Percentiles rank a stretch among this genome's conserved stretches.
These are phyloP conservation scores for Metarhizium album DNA, from an alignment of 2,329 filamentous ascomycete genomes.

Conservation along the genomic window DNA sequence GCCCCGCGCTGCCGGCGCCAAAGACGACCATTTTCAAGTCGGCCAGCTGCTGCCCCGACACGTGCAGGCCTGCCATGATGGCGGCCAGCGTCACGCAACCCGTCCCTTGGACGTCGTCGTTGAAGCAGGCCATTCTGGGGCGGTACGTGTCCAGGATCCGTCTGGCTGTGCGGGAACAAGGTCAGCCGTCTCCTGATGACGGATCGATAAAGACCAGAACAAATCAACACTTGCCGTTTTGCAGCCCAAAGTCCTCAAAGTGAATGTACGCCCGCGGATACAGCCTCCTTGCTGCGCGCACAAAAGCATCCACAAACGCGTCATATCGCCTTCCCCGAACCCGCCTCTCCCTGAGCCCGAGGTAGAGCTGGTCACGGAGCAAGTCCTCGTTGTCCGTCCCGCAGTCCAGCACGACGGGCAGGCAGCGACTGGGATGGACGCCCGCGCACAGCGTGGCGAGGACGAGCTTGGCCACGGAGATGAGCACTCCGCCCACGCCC, in stretches of 20 bases:
- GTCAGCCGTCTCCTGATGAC: not conserved
- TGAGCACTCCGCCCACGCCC: slow-evolving; percentile 74
- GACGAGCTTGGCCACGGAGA: slow-evolving; percentile 73
- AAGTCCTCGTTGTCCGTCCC: slow-evolving; percentile 73
- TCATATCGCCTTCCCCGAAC: slow-evolving; percentile 65
- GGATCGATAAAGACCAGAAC: not conserved
- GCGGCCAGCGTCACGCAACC: slow-evolving; percentile 80
- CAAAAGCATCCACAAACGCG: slow-evolving; percentile 64
- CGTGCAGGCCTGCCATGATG: slow-evolving; percentile 64
- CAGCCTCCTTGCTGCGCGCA: slow-evolving; percentile 53
- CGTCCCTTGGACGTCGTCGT: slow-evolving; percentile 84
- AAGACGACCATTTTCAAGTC: slow-evolving; percentile 68
- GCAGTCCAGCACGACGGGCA: slow-evolving; percentile 76
- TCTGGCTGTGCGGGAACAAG: slow-evolving; percentile 35
- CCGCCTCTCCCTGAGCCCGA: slow-evolving; percentile 59
- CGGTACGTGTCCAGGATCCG: slow-evolving; percentile 68
- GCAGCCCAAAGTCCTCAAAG: slow-evolving; percentile 79
- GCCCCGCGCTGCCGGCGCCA: slow-evolving; percentile 71
- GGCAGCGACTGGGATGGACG: slow-evolving; percentile 65
- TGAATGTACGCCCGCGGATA: slow-evolving; percentile 79
- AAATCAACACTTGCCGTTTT: slow-evolving; percentile 42
- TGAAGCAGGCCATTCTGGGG: slow-evolving; percentile 69
- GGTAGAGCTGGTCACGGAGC: slow-evolving; percentile 66
- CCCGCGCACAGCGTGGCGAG: slow-evolving; percentile 81
- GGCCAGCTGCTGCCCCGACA: slow-evolving; percentile 52